Percentiles rank a stretch among this genome's conserved stretches.
phyloP scores from a whole-genome alignment of 176 grass and related monocot species.

The Oryza meridionalis region DNA sequence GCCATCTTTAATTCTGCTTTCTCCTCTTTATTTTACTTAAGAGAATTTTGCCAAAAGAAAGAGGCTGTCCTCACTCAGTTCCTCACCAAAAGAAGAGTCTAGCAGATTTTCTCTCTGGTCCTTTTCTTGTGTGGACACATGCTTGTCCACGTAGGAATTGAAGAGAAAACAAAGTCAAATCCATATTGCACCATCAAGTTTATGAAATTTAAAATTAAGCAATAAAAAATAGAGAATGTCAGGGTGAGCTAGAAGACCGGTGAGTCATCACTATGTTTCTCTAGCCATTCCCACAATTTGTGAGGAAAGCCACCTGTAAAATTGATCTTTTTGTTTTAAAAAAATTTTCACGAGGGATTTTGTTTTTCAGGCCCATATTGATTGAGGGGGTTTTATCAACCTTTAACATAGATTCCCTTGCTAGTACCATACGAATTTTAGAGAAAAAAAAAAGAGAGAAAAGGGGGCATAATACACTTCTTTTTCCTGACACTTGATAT shows the following conservation, averaged over 20 bases:
- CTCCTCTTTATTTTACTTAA: background rate
- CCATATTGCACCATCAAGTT: background rate
- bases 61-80: slow-evolving; percentile 1
- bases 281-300: background rate
- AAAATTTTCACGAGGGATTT: background rate
- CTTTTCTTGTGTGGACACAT: slow-evolving; percentile 17
- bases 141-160: slow-evolving; percentile 17
- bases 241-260: background rate
- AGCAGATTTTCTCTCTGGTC: background rate
- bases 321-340: too few species aligned
- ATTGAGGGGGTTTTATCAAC: background rate
- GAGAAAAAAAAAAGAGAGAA: too few species aligned
- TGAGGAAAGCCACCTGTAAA: too few species aligned
- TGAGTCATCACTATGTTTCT: background rate
- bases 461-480: too few species aligned
- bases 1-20: slow-evolving; percentile 10
- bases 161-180: slow-evolving; percentile 26
- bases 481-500: too few species aligned
- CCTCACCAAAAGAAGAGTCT: slow-evolving; percentile 15
- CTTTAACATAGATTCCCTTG: too few species aligned
- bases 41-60: slow-evolving; percentile 14
- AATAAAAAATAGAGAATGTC: background rate
- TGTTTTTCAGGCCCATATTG: background rate
- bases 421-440: too few species aligned
- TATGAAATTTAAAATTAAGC: background rate